phyloP scores from a whole-genome alignment of 345 rosid genomes.

The Alliaria petiolata region DNA sequence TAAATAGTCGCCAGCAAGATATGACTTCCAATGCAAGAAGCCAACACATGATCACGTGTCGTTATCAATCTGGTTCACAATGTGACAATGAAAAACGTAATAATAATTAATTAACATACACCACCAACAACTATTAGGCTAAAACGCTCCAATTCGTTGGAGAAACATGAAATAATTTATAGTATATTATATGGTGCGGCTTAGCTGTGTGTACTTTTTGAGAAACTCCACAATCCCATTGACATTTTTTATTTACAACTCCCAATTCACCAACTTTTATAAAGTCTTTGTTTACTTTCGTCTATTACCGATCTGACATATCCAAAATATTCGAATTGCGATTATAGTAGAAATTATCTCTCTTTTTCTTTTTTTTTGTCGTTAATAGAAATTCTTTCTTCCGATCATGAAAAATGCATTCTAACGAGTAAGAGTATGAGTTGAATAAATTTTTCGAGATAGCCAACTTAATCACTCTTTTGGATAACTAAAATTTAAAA shows the following conservation, averaged over 20 bases:
- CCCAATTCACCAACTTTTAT: background rate
- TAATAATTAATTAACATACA: constrained; percentile 2
- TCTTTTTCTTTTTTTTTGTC: background rate
- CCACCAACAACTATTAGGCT: constrained; percentile 19
- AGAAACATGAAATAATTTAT: constrained; percentile 3
- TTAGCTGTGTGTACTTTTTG: constrained; percentile 28
- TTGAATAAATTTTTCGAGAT: background rate
- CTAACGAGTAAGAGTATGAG: no score
- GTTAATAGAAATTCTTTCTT: background rate
- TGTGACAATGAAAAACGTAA: constrained; percentile 15
- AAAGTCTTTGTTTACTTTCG: constrained; percentile 11
- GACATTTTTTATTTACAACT: background rate
- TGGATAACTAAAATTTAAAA: no score
- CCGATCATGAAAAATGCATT: background rate
- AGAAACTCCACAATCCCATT: constrained; percentile 7
- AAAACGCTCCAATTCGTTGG: constrained; percentile 7
- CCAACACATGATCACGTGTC: constrained; percentile 11
- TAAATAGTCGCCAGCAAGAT: background rate
- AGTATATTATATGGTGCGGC: constrained; percentile 9
- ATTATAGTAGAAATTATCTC: no score
- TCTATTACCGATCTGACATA: background rate
- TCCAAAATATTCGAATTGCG: no score
- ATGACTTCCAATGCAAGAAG: constrained; percentile 19
- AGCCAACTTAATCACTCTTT: no score
- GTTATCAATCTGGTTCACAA: constrained; percentile 4